These are phyloP conservation scores for Sorghum bicolor DNA, from an alignment of 176 grass and related monocot genomes.

Conservation along the genomic window Sorghum_bicolor_NCBIv3 NC_012870.2:72190001-72190500, in stretches of 20 bases:
- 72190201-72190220: constrained; percentile 7
- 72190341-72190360: constrained; percentile 97
- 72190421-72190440: constrained; percentile 95
- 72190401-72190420: constrained; percentile 86
- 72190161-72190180: not conserved
- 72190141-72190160: constrained; percentile 17
- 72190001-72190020: constrained; percentile 50
- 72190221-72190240: constrained; percentile 31
- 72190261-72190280: constrained; percentile 10
- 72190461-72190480: constrained; percentile 84
- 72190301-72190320: constrained; percentile 24
- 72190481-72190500: constrained; percentile 86
- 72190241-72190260: not conserved
- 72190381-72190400: constrained; percentile 99
- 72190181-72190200: constrained; percentile 12
- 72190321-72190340: constrained; percentile 14
- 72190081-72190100: constrained; percentile 78
- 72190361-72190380: constrained; percentile 82
- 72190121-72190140: constrained; percentile 58
- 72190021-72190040: constrained; percentile 78
- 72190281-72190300: not conserved
- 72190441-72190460: constrained; percentile 74
- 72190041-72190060: constrained; percentile 83
- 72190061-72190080: constrained; percentile 81
- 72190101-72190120: constrained; percentile 70